A percentile compares a stretch with the other conserved stretches of the same genome.
phyloP scores from a whole-genome alignment of 495 filamentous ascomycete genomes.

The Aspergillus ellipticus region DNA sequence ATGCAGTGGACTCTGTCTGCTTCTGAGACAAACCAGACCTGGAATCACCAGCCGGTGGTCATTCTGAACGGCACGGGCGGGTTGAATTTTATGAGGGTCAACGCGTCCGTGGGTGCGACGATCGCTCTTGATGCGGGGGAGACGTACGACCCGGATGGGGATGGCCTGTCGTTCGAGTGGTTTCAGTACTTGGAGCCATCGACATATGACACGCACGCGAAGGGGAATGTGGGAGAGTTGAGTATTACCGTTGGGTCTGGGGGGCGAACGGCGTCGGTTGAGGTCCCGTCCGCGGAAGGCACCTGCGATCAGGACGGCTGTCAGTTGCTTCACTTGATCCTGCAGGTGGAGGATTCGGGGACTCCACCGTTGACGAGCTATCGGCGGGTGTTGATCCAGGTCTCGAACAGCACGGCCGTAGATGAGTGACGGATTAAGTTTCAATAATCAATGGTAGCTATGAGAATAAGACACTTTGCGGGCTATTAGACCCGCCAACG shows the following conservation, averaged over 20 bases:
- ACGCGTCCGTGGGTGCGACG: constrained; percentile 23
- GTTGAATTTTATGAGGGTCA: constrained; percentile 22
- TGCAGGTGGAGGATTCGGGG: constrained; percentile 28
- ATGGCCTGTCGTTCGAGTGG: constrained; percentile 34
- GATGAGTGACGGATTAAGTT: neutral
- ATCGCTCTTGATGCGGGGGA: constrained; percentile 32
- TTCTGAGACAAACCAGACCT: constrained; percentile 12
- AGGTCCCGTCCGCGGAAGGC: constrained; percentile 23
- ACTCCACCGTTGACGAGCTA: constrained; percentile 29
- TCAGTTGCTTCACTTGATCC: constrained; percentile 29
- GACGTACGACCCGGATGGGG: constrained; percentile 35
- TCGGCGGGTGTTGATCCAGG: constrained; percentile 28
- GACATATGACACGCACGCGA: constrained; percentile 24
- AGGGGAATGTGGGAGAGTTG: constrained; percentile 23
- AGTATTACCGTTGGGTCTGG: constrained; percentile 5
- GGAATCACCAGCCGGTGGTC: constrained; percentile 38
- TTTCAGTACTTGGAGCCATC: constrained; percentile 38
- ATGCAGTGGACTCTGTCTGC: constrained; percentile 38
- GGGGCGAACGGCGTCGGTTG: constrained; percentile 20
- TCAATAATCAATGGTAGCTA: neutral
- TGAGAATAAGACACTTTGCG: neutral
- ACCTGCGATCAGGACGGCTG: constrained; percentile 22
- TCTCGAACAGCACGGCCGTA: neutral
- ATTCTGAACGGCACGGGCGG: constrained; percentile 30
- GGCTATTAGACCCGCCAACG: neutral